Conservation (phyloP, 208 protist species). For the Ichthyophonus hoferi region DNA sequence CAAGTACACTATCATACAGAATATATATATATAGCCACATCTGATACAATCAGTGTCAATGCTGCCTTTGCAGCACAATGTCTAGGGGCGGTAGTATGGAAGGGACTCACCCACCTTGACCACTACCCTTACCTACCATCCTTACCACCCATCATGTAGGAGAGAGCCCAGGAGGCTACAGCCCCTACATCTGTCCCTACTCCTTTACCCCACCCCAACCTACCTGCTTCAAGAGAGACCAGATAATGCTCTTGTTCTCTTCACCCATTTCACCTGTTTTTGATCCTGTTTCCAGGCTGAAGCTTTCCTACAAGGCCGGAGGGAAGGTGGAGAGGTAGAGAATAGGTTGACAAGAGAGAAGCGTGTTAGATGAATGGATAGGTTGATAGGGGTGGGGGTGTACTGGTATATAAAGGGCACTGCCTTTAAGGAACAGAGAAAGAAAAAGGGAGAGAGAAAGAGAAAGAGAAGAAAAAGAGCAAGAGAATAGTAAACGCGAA, state of each 20-base stretch:
- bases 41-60: too few relatives aligned
- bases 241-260: constrained; percentile 35
- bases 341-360: background rate
- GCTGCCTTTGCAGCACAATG: too few relatives aligned
- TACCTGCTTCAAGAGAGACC: constrained; percentile 32
- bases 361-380: background rate
- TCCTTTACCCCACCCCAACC: background rate
- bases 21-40: too few relatives aligned
- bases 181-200: too few relatives aligned
- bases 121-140: too few relatives aligned
- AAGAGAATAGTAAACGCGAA: background rate
- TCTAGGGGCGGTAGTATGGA: too few relatives aligned
- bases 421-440: background rate
- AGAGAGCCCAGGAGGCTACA: too few relatives aligned
- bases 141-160: too few relatives aligned
- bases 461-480: background rate
- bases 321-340: background rate
- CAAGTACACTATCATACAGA: too few relatives aligned
- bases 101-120: too few relatives aligned
- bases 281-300: background rate
- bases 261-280: constrained; percentile 20
- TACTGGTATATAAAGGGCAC: too few relatives aligned
- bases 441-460: background rate
- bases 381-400: too few relatives aligned
- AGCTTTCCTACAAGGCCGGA: background rate